phyloP scores from a whole-genome alignment of 225 moss, liverwort and hornwort species.

The Pleurozium schreberi region DNA sequence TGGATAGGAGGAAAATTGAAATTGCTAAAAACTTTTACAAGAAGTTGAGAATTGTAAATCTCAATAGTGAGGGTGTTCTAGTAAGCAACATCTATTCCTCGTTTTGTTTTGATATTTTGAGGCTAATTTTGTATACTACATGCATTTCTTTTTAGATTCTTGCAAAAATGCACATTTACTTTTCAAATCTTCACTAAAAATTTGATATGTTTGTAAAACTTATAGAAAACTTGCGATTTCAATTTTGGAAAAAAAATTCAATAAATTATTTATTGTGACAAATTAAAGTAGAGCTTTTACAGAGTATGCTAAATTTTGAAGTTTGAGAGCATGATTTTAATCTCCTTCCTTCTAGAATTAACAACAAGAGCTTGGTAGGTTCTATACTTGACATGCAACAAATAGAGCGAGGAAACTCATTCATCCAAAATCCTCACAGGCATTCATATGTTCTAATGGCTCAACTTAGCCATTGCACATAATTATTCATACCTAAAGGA shows the following conservation, averaged over 20 bases:
- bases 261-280: neutral
- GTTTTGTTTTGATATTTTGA: neutral
- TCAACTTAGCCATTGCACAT: neutral
- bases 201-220: neutral
- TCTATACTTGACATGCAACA: neutral
- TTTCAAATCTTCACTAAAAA: neutral
- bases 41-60: no score
- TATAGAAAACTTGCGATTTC: neutral
- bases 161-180: accelerated
- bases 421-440: neutral
- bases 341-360: neutral
- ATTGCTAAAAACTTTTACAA: no score
- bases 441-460: neutral
- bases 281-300: neutral
- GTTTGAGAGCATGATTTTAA: neutral
- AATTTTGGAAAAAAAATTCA: no score
- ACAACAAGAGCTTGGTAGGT: neutral
- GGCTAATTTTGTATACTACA: neutral
- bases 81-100: no score
- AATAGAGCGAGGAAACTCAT: neutral
- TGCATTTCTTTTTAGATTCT: accelerated
- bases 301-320: neutral
- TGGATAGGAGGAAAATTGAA: no score
- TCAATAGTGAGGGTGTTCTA: neutral
- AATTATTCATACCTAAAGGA: neutral